Conservation (phyloP, 1,284 basidiomycete genomes). For the Marasmius oreades region DNA sequence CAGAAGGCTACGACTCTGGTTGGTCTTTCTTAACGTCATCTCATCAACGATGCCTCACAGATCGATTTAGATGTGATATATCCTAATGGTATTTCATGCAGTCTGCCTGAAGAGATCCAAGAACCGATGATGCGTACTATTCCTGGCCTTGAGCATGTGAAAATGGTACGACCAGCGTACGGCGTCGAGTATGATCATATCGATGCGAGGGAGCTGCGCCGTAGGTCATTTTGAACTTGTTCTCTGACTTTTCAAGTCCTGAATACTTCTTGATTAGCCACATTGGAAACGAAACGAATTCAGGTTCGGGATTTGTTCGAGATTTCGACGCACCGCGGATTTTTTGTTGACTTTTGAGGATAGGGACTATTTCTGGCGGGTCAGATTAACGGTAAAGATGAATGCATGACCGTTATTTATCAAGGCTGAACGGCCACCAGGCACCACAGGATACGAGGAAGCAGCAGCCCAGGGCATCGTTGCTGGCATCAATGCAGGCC, state of each 20-base stretch:
- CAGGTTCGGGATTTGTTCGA: constrained; percentile 34
- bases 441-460: constrained; percentile 91
- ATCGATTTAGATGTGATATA: constrained; percentile 69
- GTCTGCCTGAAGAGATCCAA: constrained; percentile 82
- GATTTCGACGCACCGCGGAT: neutral
- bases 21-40: constrained; percentile 3
- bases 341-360: neutral
- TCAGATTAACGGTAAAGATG: constrained; percentile 71
- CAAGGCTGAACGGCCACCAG: constrained; percentile 24
- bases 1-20: constrained; percentile 87
- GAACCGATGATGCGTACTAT: constrained; percentile 78
- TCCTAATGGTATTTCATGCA: constrained; percentile 87
- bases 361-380: constrained; percentile 84
- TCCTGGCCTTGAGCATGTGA: constrained; percentile 78
- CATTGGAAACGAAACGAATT: constrained; percentile 83
- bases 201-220: constrained; percentile 77
- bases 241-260: constrained; percentile 6
- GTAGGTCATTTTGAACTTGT: constrained; percentile 37
- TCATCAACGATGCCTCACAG: neutral
- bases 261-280: constrained; percentile 41
- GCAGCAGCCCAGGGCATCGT: constrained; percentile 84
- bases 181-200: constrained; percentile 92
- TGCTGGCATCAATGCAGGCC: constrained; percentile 85
- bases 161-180: constrained; percentile 82
- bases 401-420: neutral